Evolutionary conservation across 164 flowering plant species (phyloP).

Genomic region (Santalum album): DNA sequence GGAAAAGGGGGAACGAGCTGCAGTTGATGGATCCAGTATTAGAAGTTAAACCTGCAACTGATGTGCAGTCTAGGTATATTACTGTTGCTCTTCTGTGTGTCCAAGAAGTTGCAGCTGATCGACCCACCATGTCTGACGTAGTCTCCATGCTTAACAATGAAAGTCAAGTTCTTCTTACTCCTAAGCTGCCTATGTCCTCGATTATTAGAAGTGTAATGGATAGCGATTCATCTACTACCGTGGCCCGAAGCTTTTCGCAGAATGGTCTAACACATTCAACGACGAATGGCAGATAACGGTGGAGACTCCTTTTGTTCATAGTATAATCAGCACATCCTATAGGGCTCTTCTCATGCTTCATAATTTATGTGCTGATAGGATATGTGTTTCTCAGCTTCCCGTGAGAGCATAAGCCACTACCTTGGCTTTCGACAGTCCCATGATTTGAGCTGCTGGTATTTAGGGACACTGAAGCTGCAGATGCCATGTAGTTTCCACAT

Average conservation of each 20-base stretch:
- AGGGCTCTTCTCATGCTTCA: too few relatives aligned
- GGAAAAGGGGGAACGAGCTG: slow-evolving; percentile 6
- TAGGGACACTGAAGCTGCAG: too few relatives aligned
- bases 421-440: too few relatives aligned
- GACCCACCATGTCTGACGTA: slow-evolving; percentile 15
- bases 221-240: not conserved
- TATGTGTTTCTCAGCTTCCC: too few relatives aligned
- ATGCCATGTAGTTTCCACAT: too few relatives aligned
- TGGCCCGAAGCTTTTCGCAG: not conserved
- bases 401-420: too few relatives aligned
- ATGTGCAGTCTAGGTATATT: slow-evolving; percentile 9
- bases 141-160: slow-evolving; percentile 14
- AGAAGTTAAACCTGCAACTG: not conserved
- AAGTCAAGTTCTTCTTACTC: slow-evolving; percentile 2
- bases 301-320: not conserved
- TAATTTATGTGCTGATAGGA: too few relatives aligned
- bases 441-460: too few relatives aligned
- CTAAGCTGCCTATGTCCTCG: slow-evolving; percentile 12
- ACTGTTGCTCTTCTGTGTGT: slow-evolving; percentile 16
- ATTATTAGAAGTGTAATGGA: not conserved
- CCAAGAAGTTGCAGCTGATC: slow-evolving; percentile 16
- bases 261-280: not conserved
- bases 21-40: slow-evolving; percentile 12
- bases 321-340: too few relatives aligned
- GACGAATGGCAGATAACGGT: not conserved